Conservation (phyloP, 148 eudicot genomes). For the Cornus controversa region DNA sequence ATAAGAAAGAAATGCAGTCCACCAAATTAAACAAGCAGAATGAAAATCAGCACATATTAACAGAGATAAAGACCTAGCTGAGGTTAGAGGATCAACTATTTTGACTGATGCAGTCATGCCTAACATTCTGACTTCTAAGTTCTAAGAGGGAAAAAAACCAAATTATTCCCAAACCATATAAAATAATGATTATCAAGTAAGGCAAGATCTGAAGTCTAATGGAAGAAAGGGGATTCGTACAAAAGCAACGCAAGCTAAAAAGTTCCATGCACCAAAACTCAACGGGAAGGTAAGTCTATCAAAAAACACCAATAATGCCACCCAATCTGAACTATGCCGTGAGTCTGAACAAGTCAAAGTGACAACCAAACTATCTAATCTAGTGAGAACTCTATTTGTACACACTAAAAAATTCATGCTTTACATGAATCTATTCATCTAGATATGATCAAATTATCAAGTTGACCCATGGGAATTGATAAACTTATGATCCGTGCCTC, state of each 20-base stretch:
- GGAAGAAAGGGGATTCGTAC: background rate
- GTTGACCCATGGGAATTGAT: background rate
- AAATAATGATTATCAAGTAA: too few relatives aligned
- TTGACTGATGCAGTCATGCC: background rate
- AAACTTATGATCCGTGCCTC: background rate
- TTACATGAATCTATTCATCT: too few relatives aligned
- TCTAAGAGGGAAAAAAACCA: background rate
- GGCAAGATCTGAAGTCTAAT: background rate
- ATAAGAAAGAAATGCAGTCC: too few relatives aligned
- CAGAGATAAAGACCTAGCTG: too few relatives aligned
- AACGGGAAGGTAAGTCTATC: background rate
- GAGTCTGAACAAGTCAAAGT: too few relatives aligned
- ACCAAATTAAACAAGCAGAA: too few relatives aligned
- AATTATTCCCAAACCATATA: background rate
- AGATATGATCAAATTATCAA: background rate
- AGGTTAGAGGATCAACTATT: too few relatives aligned
- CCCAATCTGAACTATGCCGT: background rate
- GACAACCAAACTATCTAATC: too few relatives aligned
- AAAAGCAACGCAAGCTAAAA: too few relatives aligned
- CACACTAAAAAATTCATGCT: background rate
- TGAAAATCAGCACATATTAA: too few relatives aligned
- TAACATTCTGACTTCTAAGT: background rate
- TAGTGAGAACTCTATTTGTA: too few relatives aligned
- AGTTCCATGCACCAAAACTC: background rate
- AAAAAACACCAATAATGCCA: background rate